Evolutionary conservation across 2,329 filamentous ascomycete genomes (phyloP).

Genomic region (Neoarthrinium moseri): DNA sequence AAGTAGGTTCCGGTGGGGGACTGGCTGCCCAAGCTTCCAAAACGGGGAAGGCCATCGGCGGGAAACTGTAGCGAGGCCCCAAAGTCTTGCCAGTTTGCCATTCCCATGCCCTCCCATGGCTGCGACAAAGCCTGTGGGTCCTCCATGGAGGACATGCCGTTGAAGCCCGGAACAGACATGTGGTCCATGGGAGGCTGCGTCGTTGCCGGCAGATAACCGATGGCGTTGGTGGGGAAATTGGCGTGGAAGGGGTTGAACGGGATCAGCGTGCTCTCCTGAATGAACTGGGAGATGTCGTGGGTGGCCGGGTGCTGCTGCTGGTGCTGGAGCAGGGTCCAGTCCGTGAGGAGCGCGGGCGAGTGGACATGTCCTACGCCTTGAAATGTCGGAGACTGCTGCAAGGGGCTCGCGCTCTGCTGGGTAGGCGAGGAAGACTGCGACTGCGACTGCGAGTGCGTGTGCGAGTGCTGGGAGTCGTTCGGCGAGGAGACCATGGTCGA

Average conservation of each 20-base stretch:
- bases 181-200: slow-evolving; percentile 64
- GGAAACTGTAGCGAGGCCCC: slow-evolving; percentile 56
- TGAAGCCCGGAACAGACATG: slow-evolving; percentile 57
- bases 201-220: slow-evolving; percentile 61
- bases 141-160: slow-evolving; percentile 54
- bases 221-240: slow-evolving; percentile 52
- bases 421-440: slow-evolving; percentile 45
- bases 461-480: slow-evolving; percentile 42
- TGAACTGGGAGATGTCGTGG: slow-evolving; percentile 50
- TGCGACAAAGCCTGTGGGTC: slow-evolving; percentile 54
- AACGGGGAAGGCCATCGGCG: slow-evolving; percentile 40
- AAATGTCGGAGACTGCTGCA: slow-evolving; percentile 54
- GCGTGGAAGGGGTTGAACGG: slow-evolving; percentile 52
- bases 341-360: slow-evolving; percentile 48
- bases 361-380: slow-evolving; percentile 47
- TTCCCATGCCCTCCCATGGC: slow-evolving; percentile 57
- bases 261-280: slow-evolving; percentile 58
- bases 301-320: slow-evolving; percentile 44
- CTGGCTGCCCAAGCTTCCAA: slow-evolving; percentile 52
- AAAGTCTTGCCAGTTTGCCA: slow-evolving; percentile 80
- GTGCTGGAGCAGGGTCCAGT: slow-evolving; percentile 61
- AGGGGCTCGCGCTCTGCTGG: slow-evolving; percentile 49
- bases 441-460: slow-evolving; percentile 38
- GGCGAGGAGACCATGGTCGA: slow-evolving; percentile 50
- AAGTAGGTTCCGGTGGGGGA: slow-evolving; percentile 79